Evolutionary conservation across 805 yeast species (phyloP), one percentile per base, ranked within the genome.

Genomic region (Candida michaelii): DNA sequence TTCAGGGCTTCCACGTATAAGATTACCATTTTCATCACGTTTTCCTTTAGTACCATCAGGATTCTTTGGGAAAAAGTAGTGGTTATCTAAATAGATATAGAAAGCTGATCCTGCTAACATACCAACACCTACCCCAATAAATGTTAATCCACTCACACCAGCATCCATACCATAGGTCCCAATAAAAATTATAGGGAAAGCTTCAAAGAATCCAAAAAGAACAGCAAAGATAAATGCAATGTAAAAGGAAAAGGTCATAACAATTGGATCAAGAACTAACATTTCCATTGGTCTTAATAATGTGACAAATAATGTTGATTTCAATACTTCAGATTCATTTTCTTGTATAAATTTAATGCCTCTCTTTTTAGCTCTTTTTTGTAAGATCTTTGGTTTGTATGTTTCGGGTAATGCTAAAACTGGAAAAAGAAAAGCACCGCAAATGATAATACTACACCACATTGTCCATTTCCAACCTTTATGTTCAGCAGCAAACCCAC

Each of bases 141-240:
- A 85, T 5, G 89, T 76, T 43, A 85, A 66, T 11, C 90, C 89
- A 1, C 88, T 74, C 10, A 77, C 63, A 43, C 89, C 90, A 1
- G 65, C 46, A 30, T 54, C 56, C 88, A 84, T 82, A 2, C 48
- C 50, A 59, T 85, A 83, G 17, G 72, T 76, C 27, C 85, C 86
- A 55, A 77, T 68, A 65, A 83, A 85, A 47, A 85, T 84, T 39
- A 84, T 77, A 7, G 89, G 89, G 63, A 71, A 83, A 3, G 89
- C 89, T 60, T 84, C 90, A 54, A 85, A 85, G 70, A 84, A 85
- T 0, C 89, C 90, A 51, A 84, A 85, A 41, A 85, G 64, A 2
- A 85, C 89, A 1, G 90, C 89, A 64, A 84, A 84, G 39, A 85
- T 77, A 55, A 85, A 83, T 0, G 90, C 85, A 45, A 82, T 77